Percentiles rank a stretch among this genome's conserved stretches.
These are phyloP conservation scores for Trichoderma asperellum DNA, from an alignment of 2,329 filamentous ascomycete genomes.

Conservation along the genomic window DNA sequence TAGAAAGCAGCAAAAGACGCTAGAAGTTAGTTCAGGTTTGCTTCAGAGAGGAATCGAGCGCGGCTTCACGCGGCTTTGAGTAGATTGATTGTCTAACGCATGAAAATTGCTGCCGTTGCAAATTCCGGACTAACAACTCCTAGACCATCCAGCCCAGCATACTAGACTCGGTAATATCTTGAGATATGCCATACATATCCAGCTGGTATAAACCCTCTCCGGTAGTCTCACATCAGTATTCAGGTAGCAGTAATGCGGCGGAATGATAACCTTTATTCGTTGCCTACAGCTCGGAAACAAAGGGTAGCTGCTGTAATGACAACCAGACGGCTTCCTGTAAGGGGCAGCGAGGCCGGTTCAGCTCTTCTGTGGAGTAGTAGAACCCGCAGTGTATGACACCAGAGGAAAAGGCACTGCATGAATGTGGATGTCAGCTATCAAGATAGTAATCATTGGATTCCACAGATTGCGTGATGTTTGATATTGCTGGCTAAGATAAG, in stretches of 20 bases:
- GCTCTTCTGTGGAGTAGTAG: neutral
- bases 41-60: neutral
- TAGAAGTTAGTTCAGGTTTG: neutral
- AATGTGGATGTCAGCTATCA: neutral
- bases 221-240: neutral
- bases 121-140: no score
- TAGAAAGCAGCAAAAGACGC: neutral
- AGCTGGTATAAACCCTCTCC: neutral
- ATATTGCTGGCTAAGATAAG: neutral
- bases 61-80: conserved; percentile 13
- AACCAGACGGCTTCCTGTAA: neutral
- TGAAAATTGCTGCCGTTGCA: neutral
- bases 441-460: neutral
- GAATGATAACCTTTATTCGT: neutral
- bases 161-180: neutral
- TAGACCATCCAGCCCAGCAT: neutral
- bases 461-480: neutral
- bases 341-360: neutral
- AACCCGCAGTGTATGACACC: neutral
- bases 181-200: neutral
- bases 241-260: neutral
- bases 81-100: neutral
- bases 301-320: neutral
- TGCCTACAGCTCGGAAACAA: neutral
- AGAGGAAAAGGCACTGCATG: neutral